Base-by-base conservation (phyloP, 108 stramenopile genomes). In the Nitzschia palea region DNA sequence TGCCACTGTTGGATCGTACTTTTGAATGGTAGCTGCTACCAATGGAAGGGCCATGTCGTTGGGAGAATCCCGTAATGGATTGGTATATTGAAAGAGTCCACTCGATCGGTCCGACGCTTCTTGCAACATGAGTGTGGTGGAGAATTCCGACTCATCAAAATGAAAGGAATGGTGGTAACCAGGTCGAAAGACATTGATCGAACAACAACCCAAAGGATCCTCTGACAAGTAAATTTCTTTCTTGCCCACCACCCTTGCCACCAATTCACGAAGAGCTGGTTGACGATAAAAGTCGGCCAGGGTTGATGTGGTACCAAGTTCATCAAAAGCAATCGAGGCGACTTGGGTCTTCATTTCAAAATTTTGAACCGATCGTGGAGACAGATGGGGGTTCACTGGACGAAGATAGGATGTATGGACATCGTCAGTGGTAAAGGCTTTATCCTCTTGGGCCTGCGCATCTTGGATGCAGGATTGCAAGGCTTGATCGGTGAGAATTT, bases 71-170 rank as follows among this genome's bases (percentile, higher is more conserved):
- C 80, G 63, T n/a, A 81, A 44, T 23, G 75, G 77, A 58, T 68
- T 27, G 1, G 81, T 82, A 59, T 78, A 82, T 67, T 82, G 73
- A 67, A 82, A 82, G 14, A 77, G 53, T 18, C 80, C 80, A 26
- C 65, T 44, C 4, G 29, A 63, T 14, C n/a, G 43, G 22, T 48
- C 69, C n/a, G 34, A 25, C 2, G 81, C 65, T 29, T 74, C 67
- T 44, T 70, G 77, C 5, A 82, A 32, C 77, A 76, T 78, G 26
- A 82, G 30, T 17, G 81, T 78, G n/a, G 74, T 76, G 18, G 81
- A 78, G 61, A 78, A 82, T 47, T 78, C 81, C 33, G 68, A 70
- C 43, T 82, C 81, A 47, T 82, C 81, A 60, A 74, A 82, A 56
- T 82, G 81, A 54, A 74, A 82, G 4, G 73, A 62, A 67, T 79